Evolutionary conservation across 179 eudicot genomes (phyloP), one percentile per base, ranked within the genome.

Genomic region (Actinidia polygama): DNA sequence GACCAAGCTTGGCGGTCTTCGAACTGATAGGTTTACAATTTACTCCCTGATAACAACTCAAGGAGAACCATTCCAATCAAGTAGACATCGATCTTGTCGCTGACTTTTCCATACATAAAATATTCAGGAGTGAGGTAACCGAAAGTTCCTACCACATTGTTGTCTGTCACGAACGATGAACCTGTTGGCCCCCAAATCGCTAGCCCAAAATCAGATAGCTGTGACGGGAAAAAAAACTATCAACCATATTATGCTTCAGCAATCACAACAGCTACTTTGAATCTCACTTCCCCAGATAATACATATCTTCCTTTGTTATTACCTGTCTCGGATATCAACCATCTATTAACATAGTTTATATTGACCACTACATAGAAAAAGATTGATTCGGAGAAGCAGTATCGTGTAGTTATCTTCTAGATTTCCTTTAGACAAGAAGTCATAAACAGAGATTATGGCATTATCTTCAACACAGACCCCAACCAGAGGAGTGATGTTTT

Each of bases 51-150:
- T 50, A 96, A 82, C 74, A 96, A 79, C 82, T 96, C 99, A 15
- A 96, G 94, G 63, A 96, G 94, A 88, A 95, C 98, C 76, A 96
- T 98, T 2, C 99, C 98, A 16, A 92, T 95, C 3, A 98, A 92
- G 85, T 93, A 96, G 12, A 95, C 98, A 77, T 96, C 98, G 0
- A 96, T 84, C 88, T 96, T 96, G 87, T 91, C 93, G 69, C 97
- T 95, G 76, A 96, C 96, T 88, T 93, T 93, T 0, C 99, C 99
- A 80, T 96, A 96, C 99, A 96, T 95, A 84, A 96, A 92, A 81
- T 96, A 96, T 58, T 96, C 99, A 0, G 99, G 99, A 30, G 99
- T 98, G 7, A 96, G 92, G 84, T 96, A 96, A 30, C 99, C 99
- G 55, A 96, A 96, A 10, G 99, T 96, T 55, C 99, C 99, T 49